phyloP scores from a whole-genome alignment of 1,284 basidiomycete genomes.

The Quambalaria eucalypti region DNA sequence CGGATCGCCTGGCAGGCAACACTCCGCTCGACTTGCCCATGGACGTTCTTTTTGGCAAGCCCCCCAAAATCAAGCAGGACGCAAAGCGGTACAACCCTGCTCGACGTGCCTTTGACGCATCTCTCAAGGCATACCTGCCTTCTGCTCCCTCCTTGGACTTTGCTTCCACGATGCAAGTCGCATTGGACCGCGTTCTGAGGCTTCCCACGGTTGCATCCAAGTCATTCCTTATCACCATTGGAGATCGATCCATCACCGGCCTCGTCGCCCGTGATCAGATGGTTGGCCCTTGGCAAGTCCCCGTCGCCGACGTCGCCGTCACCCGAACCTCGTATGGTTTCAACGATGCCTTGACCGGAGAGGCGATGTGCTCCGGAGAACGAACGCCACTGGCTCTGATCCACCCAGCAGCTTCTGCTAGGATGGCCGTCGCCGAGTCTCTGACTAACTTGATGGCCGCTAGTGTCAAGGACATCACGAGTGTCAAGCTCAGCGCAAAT shows the following conservation, averaged over 20 bases:
- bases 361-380: conserved; percentile 97
- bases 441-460: conserved; percentile 85
- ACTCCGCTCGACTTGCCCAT: conserved; percentile 84
- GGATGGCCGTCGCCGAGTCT: conserved; percentile 91
- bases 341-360: conserved; percentile 60
- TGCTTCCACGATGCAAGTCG: conserved; percentile 52
- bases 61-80: conserved; percentile 77
- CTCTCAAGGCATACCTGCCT: conserved; percentile 56
- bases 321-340: conserved; percentile 92
- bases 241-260: conserved; percentile 86
- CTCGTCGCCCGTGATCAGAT: conserved; percentile 94
- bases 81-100: conserved; percentile 57
- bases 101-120: conserved; percentile 62
- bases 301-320: conserved; percentile 92
- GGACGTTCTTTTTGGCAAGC: conserved; percentile 92
- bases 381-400: conserved; percentile 85
- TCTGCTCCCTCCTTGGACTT: conserved; percentile 33
- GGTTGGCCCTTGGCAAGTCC: conserved; percentile 98
- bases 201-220: conserved; percentile 90
- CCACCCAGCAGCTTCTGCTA: conserved; percentile 75
- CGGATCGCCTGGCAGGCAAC: conserved; percentile 69
- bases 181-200: conserved; percentile 72
- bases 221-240: conserved; percentile 95
- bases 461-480: conserved; percentile 60
- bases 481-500: conserved; percentile 90